Evolutionary conservation across 164 flowering plant species (phyloP).

Genomic region (Liquidambar formosana): DNA sequence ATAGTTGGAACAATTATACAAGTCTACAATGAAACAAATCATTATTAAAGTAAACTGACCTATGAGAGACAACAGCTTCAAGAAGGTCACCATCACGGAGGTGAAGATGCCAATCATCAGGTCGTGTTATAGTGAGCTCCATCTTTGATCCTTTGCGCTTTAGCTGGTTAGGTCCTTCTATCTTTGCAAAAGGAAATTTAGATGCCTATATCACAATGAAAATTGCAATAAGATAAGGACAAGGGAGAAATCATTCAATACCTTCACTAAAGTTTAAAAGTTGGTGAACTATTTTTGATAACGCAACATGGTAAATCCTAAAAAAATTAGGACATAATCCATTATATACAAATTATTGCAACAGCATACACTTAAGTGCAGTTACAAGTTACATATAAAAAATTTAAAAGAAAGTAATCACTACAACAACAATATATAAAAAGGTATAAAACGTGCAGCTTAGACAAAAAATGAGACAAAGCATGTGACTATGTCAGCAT

Average conservation of each 20-base stretch:
- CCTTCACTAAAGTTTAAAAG: not conserved
- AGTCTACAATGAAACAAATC: not conserved
- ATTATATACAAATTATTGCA: too few relatives aligned
- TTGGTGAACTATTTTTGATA: not conserved
- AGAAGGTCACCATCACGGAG: conserved; percentile 92
- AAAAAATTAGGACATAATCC: too few relatives aligned
- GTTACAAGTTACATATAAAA: too few relatives aligned
- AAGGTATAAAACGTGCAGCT: too few relatives aligned
- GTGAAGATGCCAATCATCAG: conserved; percentile 99
- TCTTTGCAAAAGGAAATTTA: conserved; percentile 19
- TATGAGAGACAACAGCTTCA: conserved; percentile 73
- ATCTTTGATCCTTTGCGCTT: conserved; percentile 40
- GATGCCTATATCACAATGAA: conserved; percentile 13
- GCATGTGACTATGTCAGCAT: too few relatives aligned
- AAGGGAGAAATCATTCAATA: not conserved
- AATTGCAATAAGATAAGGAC: not conserved
- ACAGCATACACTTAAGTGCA: too few relatives aligned
- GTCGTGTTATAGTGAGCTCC: conserved; percentile 73
- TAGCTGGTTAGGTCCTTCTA: conserved; percentile 21
- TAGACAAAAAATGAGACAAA: too few relatives aligned
- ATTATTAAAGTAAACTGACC: conserved; percentile 35
- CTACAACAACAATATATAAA: too few relatives aligned
- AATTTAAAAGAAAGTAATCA: too few relatives aligned
- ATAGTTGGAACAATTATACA: not conserved
- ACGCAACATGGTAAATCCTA: too few relatives aligned